phyloP scores from a whole-genome alignment of 164 flowering plant species.

The Paratinospora sagittata region DNA sequence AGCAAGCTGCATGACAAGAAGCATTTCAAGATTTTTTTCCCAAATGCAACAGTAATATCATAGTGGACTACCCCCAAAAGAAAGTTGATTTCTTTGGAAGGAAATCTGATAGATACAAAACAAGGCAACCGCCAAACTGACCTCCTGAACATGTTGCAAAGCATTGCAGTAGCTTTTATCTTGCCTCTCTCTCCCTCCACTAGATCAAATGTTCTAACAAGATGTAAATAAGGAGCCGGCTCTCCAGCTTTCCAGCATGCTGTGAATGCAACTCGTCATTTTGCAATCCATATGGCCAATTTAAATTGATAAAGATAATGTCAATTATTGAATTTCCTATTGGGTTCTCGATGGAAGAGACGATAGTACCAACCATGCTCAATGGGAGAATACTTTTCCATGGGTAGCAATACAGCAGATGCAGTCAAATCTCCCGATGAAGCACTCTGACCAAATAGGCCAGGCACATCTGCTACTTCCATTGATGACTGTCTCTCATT shows the following conservation, averaged over 20 bases:
- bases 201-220: conserved; percentile 76
- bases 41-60: background rate
- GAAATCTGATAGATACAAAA: conserved; percentile 5
- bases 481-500: conserved; percentile 16
- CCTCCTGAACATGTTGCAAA: conserved; percentile 98
- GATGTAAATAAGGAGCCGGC: conserved; percentile 86
- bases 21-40: conserved; percentile 6
- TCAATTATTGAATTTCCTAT: background rate
- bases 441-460: conserved; percentile 17
- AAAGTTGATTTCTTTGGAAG: background rate
- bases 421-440: conserved; percentile 19
- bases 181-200: conserved; percentile 77
- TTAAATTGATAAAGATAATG: background rate
- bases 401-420: conserved; percentile 52
- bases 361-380: conserved; percentile 59
- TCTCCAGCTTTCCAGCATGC: conserved; percentile 84
- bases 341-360: background rate
- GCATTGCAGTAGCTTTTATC: conserved; percentile 72
- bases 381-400: no score
- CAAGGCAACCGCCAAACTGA: conserved; percentile 19
- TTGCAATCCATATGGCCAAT: no score
- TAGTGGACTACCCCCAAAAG: background rate
- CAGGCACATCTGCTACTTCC: conserved; percentile 15
- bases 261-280: conserved; percentile 26
- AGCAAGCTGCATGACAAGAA: conserved; percentile 52